Evolutionary conservation across 129 eudicot species (phyloP), one percentile per base, ranked within the genome.

Genomic region (Pittosporum tobira): DNA sequence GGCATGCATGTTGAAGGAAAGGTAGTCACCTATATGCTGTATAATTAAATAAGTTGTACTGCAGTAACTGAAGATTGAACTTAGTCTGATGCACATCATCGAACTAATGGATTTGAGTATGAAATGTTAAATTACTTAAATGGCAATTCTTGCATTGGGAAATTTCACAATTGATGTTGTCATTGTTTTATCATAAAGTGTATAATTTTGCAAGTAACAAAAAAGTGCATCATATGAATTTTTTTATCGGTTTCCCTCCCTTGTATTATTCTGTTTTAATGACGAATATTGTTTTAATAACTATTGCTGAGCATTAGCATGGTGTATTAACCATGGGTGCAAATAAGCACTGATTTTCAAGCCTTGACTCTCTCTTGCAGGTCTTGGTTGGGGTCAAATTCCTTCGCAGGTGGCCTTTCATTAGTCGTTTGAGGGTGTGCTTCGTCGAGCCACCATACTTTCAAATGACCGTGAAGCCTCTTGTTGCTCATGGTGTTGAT

Each of bases 1-100:
- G 87, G 98, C 36, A 75, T 91, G 95, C 98, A 91, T 74, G 51
- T 91, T 53, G 98, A 91, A 78, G 98, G 98, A 42, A 91, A 91
- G 90, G 97, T 80, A 63, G 74, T 34, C 13, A 34, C 40, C 10
- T 34, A 6, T 34, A 34, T 49, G 40, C 26, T 20, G 48, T 63
- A 14, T 34, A 34, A 34, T 34, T 8, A 34, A 34, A 2, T 34
- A 34, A 34, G 10, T 34, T 34, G 4, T 4, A 34, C 12, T 34
- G 11, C 14, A 51, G 12, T 53, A n/a, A n/a, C n/a, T n/a, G n/a
- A n/a, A n/a, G n/a, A n/a, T n/a, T n/a, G n/a, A n/a, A n/a, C 27
- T 3, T 23, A 20, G 21, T 44, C 12, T 0, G 24, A 23, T 19
- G 3, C n/a, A 29, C 19, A 18, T 16, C 1, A 12, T 40, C 11